Percentiles rank a stretch among this genome's conserved stretches.
phyloP scores from a whole-genome alignment of 345 rosid species.

The Clausena lansium region DNA sequence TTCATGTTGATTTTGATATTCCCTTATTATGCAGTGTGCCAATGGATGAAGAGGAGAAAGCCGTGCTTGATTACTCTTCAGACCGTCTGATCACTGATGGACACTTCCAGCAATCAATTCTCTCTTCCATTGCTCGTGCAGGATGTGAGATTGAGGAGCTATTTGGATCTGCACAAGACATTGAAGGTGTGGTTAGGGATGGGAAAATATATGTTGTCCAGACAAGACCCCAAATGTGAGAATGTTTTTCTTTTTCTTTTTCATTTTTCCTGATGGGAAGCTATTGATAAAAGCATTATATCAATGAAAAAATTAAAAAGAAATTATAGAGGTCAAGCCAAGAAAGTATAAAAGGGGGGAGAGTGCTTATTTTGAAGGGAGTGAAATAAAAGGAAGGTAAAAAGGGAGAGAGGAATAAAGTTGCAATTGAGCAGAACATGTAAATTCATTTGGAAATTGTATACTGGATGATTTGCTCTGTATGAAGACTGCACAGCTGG shows the following conservation, averaged over 20 bases:
- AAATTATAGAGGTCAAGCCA: background rate
- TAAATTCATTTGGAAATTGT: background rate
- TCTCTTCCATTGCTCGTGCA: constrained; percentile 71
- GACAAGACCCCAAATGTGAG: constrained; percentile 95
- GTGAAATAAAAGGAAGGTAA: background rate
- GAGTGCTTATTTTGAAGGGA: background rate
- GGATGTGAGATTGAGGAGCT: constrained; percentile 84
- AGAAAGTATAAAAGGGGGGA: background rate
- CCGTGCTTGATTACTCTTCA: constrained; percentile 71
- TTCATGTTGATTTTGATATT: constrained; percentile 2
- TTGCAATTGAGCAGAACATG: background rate
- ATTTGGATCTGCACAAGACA: constrained; percentile 88
- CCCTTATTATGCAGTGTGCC: constrained; percentile 64
- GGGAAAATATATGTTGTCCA: constrained; percentile 90
- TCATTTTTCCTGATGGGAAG: background rate
- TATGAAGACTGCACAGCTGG: background rate
- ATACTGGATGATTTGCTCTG: background rate
- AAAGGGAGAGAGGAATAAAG: background rate
- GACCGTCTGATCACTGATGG: constrained; percentile 66
- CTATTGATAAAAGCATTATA: constrained; percentile 2
- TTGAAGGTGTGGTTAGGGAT: constrained; percentile 88
- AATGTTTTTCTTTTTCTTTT: background rate
- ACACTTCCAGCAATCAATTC: constrained; percentile 61
- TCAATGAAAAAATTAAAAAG: background rate
- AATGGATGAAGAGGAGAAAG: constrained; percentile 89